phyloP scores from a whole-genome alignment of 192 early-diverging fungal species.

The Diversispora epigaea region DNA sequence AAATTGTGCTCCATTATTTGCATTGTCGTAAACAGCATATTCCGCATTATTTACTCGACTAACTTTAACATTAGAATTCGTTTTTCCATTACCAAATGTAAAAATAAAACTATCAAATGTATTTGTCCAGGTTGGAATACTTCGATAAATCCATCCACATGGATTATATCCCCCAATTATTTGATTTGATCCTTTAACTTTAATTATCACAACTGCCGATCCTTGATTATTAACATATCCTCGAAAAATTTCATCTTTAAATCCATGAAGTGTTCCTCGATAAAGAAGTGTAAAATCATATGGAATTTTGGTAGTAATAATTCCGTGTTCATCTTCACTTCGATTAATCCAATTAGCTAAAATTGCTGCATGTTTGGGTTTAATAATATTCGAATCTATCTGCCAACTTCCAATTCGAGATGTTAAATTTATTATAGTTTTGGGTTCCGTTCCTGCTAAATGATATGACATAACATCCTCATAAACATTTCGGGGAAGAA shows the following conservation, averaged over 20 bases:
- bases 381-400: conserved; percentile 9
- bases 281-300: conserved; percentile 9
- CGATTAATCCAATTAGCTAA: conserved; percentile 2
- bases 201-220: neutral
- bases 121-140: neutral
- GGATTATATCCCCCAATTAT: conserved; percentile 19
- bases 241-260: neutral
- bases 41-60: neutral
- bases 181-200: neutral
- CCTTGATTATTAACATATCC: neutral
- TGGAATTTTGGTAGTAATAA: neutral
- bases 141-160: conserved; percentile 2
- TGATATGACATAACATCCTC: neutral
- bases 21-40: neutral
- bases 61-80: neutral
- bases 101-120: conserved; percentile 16
- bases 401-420: neutral
- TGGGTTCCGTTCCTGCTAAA: neutral
- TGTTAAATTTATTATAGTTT: neutral
- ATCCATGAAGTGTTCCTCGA: conserved; percentile 3
- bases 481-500: neutral
- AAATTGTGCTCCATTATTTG: neutral
- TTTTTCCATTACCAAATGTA: neutral
- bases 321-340: neutral
- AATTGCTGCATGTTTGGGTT: neutral